Base-by-base conservation (phyloP, 2,329 filamentous ascomycete genomes). In the Phoma herbarum region DNA sequence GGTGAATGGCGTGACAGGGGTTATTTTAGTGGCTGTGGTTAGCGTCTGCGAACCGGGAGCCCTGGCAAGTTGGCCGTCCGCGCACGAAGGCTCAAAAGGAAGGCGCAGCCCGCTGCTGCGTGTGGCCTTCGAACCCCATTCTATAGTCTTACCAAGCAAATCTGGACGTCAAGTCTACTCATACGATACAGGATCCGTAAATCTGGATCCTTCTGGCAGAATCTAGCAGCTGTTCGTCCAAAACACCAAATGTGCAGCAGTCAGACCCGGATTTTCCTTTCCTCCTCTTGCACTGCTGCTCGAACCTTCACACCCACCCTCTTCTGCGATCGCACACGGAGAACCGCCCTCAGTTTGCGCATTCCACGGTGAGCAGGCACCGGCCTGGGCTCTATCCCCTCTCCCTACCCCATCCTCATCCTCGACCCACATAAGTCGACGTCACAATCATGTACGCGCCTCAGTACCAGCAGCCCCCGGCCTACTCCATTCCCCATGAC, bases 401-500 rank as follows among this genome's bases (percentile, higher is more conserved):
- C 31, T 10, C 44, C 41, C 55, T 52, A 33, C 45, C 58, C 57
- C 35, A 45, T 45, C 45, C 56, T 55, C 23, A 11, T 26, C 22
- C 14, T 43, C 41, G 41, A 26, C 41, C 41, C 22, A n/a, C 41
- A 35, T 42, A 14, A 44, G 18, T 28, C 59, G 51, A 57, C 66
- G 46, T 52, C 62, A 49, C 66, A 26, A 61, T 52, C 57, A 75
- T 74, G 69, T 66, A 69, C 46, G 68, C 67, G 43, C 65, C 70
- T 28, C 72, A 72, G 39, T 77, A 74, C 60, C 70, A 70, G 16
- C 71, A 73, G 42, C 73, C 75, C 14, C 75, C 75, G 35, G 69
- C 70, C 66, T 76, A 76, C 66, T n/a, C 35, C n/a, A 71, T 74
- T 73, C 66, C 72, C 57, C 74, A 70, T 69, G 75, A 77, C 62